phyloP scores from a whole-genome alignment of 805 yeast species.

The Schwanniomyces pseudopolymorphus region DNA sequence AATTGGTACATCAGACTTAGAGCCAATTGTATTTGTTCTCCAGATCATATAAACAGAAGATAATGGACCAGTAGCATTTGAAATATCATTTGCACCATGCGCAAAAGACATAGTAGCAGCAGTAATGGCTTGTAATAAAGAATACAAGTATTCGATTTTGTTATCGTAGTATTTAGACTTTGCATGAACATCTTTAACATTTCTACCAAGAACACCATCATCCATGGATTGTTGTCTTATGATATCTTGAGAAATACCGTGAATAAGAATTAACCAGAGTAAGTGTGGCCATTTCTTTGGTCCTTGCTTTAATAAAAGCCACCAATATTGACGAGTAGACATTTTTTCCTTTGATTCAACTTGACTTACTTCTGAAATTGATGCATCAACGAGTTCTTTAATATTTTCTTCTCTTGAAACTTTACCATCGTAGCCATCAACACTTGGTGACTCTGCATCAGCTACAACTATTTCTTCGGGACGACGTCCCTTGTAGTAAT shows the following conservation, averaged over 20 bases:
- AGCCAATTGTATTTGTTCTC: constrained; percentile 44
- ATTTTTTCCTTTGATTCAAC: constrained; percentile 14
- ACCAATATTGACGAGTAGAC: constrained; percentile 42
- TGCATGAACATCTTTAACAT: constrained; percentile 50
- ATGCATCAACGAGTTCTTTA: constrained; percentile 6
- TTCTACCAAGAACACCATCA: constrained; percentile 43
- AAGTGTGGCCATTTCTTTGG: constrained; percentile 58
- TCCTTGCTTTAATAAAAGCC: constrained; percentile 38
- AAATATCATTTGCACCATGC: constrained; percentile 78
- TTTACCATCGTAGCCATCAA: not conserved
- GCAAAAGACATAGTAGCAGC: constrained; percentile 82
- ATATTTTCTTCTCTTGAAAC: constrained; percentile 6
- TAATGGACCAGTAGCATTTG: constrained; percentile 77
- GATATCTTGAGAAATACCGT: constrained; percentile 67
- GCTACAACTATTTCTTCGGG: constrained; percentile 4
- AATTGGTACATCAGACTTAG: constrained; percentile 60
- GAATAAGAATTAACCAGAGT: constrained; percentile 48
- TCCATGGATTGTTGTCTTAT: constrained; percentile 45
- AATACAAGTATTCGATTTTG: constrained; percentile 66
- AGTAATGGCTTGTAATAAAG: constrained; percentile 67
- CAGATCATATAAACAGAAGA: constrained; percentile 64
- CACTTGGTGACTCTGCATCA: constrained; percentile 12
- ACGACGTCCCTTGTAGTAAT: constrained; percentile 66
- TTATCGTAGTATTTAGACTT: constrained; percentile 67
- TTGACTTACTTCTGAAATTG: not conserved